A percentile compares a stretch with the other conserved stretches of the same genome.
Evolutionary conservation across 306 rosid species (phyloP).

Genomic region (Cicer bijugum): DNA sequence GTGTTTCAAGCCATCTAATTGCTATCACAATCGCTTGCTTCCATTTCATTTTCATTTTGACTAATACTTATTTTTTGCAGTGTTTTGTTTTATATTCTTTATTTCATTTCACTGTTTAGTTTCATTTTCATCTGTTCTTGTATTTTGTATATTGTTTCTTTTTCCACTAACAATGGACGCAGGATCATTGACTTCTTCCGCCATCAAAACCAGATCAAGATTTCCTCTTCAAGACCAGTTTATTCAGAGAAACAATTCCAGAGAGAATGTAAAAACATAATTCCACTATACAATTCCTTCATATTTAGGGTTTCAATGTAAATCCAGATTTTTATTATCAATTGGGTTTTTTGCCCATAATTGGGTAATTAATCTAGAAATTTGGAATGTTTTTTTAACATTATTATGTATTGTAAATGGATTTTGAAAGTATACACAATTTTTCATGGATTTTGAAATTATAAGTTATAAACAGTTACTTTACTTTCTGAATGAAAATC

Average conservation of each 20-base stretch:
- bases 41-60: not conserved
- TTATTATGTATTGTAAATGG: not conserved
- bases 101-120: not conserved
- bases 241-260: constrained; percentile 47
- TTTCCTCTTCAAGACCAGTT: constrained; percentile 54
- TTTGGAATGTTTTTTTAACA: not conserved
- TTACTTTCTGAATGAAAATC: not conserved
- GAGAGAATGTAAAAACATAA: constrained; percentile 50
- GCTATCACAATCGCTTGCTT: not conserved
- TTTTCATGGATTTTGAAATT: not conserved
- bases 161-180: constrained; percentile 49
- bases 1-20: not conserved
- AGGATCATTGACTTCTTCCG: constrained; percentile 53
- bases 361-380: not conserved
- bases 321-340: not conserved
- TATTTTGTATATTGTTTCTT: constrained; percentile 18
- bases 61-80: constrained; percentile 38
- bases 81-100: not conserved
- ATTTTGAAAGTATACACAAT: not conserved
- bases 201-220: constrained; percentile 38
- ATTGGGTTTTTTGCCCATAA: not conserved
- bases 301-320: not conserved
- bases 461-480: not conserved
- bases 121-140: not conserved
- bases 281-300: not conserved